phyloP scores from a whole-genome alignment of 1,139 yeast genomes.

The Saccharomyces hybrid region DNA sequence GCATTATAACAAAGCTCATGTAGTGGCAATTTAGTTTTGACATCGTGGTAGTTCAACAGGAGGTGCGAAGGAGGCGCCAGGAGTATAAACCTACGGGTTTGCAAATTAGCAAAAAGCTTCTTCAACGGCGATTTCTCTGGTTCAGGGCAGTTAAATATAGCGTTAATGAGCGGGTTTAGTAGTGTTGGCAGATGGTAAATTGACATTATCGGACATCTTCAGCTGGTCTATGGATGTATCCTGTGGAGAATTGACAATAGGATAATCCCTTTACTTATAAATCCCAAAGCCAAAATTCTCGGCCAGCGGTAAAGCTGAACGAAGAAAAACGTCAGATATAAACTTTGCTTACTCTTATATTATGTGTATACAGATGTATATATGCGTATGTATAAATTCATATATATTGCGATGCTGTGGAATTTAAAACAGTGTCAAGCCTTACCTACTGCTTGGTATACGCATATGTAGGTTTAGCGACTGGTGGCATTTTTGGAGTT shows the following conservation, averaged over 20 bases:
- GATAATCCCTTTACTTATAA: background rate
- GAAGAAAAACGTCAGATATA: background rate
- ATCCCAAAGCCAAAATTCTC: background rate
- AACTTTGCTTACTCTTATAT: background rate
- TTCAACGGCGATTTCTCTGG: constrained; percentile 46
- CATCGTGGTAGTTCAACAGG: constrained; percentile 47
- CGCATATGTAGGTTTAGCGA: too few species aligned
- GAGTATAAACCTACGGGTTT: constrained; percentile 46
- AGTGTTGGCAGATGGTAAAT: constrained; percentile 38
- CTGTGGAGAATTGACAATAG: background rate
- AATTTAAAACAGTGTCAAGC: too few species aligned
- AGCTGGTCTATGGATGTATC: background rate
- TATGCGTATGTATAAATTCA: background rate
- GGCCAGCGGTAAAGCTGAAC: background rate
- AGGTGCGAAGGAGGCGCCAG: constrained; percentile 54
- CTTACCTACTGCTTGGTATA: too few species aligned
- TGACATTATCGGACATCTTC: constrained; percentile 13
- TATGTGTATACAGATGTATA: background rate
- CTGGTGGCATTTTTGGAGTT: too few species aligned
- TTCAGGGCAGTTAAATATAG: constrained; percentile 59
- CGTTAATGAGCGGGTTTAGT: constrained; percentile 59
- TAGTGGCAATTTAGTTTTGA: constrained; percentile 40
- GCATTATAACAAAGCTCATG: constrained; percentile 54
- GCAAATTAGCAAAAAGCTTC: constrained; percentile 38
- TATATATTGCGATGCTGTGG: background rate